Evolutionary conservation across 805 yeast species (phyloP).

Genomic region (Candida ipomoeae): DNA sequence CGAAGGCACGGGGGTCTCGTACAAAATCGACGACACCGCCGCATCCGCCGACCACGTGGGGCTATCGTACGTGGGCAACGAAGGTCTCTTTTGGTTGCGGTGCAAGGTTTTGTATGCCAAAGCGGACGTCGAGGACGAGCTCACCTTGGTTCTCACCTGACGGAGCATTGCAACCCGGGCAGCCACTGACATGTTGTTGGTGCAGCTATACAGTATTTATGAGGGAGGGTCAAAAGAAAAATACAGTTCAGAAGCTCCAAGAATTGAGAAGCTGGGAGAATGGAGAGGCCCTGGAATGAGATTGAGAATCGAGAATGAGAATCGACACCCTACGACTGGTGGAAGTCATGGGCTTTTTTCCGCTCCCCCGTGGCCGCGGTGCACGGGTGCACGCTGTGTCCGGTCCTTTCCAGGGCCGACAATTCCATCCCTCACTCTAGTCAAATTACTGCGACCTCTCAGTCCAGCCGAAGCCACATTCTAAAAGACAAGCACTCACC

Average conservation of each 20-base stretch:
- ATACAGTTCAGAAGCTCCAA: too few species aligned
- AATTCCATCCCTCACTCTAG: too few species aligned
- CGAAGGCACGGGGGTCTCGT: slow-evolving; percentile 77
- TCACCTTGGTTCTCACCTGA: slow-evolving; percentile 16
- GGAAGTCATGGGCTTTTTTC: slow-evolving; percentile 2
- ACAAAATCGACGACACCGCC: slow-evolving; percentile 91
- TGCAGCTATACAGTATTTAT: too few species aligned
- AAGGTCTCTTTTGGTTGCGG: slow-evolving; percentile 81
- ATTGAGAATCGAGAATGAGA: too few species aligned
- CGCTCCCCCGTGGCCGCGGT: slow-evolving; percentile 1
- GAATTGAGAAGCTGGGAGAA: not conserved
- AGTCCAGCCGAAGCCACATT: too few species aligned
- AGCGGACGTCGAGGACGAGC: slow-evolving; percentile 80
- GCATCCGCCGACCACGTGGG: slow-evolving; percentile 96
- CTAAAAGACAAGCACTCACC: too few species aligned
- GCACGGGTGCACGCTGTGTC: not conserved
- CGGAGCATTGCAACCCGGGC: slow-evolving; percentile 10
- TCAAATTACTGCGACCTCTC: too few species aligned
- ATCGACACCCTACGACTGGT: too few species aligned
- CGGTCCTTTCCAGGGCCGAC: too few species aligned
- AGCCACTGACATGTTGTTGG: not conserved
- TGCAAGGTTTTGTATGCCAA: slow-evolving; percentile 90
- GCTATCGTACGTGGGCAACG: slow-evolving; percentile 87
- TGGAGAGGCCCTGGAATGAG: too few species aligned
- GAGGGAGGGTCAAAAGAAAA: too few species aligned